Evolutionary conservation across 768 basidiomycete species (phyloP), one percentile per base, ranked within the genome.

Genomic region (Pilatotrama ljubarskyi): DNA sequence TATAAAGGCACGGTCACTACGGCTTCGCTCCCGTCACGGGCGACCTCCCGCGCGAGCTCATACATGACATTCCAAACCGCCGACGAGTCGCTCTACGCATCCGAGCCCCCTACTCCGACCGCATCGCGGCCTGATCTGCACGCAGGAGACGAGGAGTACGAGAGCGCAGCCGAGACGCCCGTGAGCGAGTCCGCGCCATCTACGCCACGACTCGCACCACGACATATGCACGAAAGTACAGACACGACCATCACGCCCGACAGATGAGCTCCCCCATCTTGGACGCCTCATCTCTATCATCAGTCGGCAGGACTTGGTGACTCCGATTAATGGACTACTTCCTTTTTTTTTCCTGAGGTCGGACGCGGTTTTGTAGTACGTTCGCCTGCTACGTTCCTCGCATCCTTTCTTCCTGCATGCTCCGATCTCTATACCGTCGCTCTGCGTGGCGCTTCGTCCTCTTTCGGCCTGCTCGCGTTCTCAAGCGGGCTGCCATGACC

Each of bases 1-100:
- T 63, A 59, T 54, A 63, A 59, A 17, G 13, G 46, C 42, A 36
- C 43, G 3, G 46, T 50, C 55, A 15, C 44, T 26, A 47, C 53
- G 2, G 55, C 44, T 22, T 48, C 55, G 25, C 38, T 58, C 38
- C 51, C 44, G 3, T 22, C 57, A 22, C 68, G 70, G 37, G 42
- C 70, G 2, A 63, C 47, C 4, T 71, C 70, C 3, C 64, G 70
- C 46, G 69, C 69, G 20, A 70, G 69, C 55, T 67, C 69, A 14
- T 53, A 53, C 52, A 54, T 62, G 48, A 63, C 70, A 1, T 71
- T 66, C 43, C 67, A 63, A 7, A 71, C 70, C 32, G 70, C 70
- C 6, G 65, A 68, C 15, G 70, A 71, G 48, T 62, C 59, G 3
- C 37, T 61, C 3, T 24, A 37, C 8, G 24, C 55, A 10, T 44